A percentile compares a stretch with the other conserved stretches of the same genome.
phyloP scores from a whole-genome alignment of 495 filamentous ascomycete genomes.

The Xylaria grammica region DNA sequence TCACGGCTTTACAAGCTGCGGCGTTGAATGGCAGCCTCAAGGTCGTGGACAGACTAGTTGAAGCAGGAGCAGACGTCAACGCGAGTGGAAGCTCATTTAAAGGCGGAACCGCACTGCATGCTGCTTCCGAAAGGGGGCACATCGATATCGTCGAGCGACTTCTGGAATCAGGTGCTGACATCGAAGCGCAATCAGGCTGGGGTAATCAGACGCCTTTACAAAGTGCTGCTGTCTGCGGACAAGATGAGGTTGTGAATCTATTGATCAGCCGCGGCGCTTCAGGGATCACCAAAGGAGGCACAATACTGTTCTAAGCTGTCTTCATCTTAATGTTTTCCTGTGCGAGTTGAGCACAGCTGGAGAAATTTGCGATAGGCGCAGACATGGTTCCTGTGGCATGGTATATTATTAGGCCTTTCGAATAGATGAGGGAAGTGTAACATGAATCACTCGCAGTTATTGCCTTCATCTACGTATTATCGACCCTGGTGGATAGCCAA shows the following conservation, averaged over 20 bases:
- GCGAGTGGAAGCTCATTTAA: conserved; percentile 29
- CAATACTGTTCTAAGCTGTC: conserved; percentile 17
- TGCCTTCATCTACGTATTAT: too few species aligned
- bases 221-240: conserved; percentile 19
- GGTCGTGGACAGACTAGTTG: conserved; percentile 33
- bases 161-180: conserved; percentile 24
- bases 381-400: not conserved
- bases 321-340: not conserved
- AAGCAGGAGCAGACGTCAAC: conserved; percentile 38
- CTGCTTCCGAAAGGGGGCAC: conserved; percentile 35
- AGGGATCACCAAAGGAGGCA: conserved; percentile 2
- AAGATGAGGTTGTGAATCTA: conserved; percentile 9
- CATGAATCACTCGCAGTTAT: too few species aligned
- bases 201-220: conserved; percentile 19
- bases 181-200: conserved; percentile 21
- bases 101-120: conserved; percentile 33
- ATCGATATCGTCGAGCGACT: conserved; percentile 26
- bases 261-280: conserved; percentile 9
- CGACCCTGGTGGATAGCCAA: too few species aligned
- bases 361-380: not conserved
- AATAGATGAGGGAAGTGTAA: too few species aligned
- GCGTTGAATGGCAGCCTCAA: conserved; percentile 27
- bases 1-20: conserved; percentile 44
- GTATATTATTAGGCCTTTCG: not conserved
- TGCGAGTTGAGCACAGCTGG: not conserved